Percentiles rank a stretch among this genome's conserved stretches.
phyloP scores from a whole-genome alignment of 179 eudicot species.

The Silene coronaria region DNA sequence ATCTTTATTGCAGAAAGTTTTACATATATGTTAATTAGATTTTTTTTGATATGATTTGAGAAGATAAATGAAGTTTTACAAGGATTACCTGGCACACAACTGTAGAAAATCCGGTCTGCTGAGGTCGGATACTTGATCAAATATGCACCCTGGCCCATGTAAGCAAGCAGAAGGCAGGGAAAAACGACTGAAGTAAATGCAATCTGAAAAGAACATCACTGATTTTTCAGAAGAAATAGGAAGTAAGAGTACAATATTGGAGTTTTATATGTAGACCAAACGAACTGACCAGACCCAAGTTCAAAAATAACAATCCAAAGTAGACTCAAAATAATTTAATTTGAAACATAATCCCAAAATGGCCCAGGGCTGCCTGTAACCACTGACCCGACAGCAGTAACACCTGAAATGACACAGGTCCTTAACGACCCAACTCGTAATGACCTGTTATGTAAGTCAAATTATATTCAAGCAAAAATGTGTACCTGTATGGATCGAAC shows the following conservation, averaged over 20 bases:
- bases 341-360: too few species aligned
- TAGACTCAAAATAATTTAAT: background rate
- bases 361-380: too few species aligned
- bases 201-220: constrained; percentile 43
- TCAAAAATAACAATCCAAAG: too few species aligned
- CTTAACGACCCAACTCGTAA: background rate
- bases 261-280: background rate
- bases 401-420: background rate
- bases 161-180: constrained; percentile 88
- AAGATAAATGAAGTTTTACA: background rate
- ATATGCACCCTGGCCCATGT: constrained; percentile 88
- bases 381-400: background rate
- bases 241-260: background rate
- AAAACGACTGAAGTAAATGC: constrained; percentile 79
- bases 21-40: constrained; percentile 15
- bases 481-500: constrained; percentile 71
- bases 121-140: constrained; percentile 52
- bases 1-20: constrained; percentile 23
- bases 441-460: background rate
- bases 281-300: too few species aligned
- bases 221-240: background rate
- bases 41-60: background rate
- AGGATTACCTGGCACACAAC: constrained; percentile 68
- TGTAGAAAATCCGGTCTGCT: constrained; percentile 55
- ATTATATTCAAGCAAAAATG: background rate